Percentiles rank a stretch among this genome's conserved stretches.
Conservation (phyloP, 106 monocot species). For the Hemerocallis citrina region DNA sequence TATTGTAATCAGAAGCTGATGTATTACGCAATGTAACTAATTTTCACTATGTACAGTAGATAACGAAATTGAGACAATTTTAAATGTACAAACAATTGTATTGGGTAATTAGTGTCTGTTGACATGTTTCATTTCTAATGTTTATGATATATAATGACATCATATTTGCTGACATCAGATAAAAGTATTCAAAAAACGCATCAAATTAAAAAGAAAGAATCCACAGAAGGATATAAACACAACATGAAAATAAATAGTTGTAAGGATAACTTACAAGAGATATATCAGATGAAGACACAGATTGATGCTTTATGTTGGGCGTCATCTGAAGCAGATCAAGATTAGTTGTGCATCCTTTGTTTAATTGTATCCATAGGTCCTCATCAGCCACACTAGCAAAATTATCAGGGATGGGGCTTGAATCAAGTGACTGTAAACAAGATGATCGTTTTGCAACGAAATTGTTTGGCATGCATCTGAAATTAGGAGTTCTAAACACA, state of each 20-base stretch:
- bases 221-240: neutral
- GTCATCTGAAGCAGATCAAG: constrained; percentile 60
- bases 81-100: neutral
- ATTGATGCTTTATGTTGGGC: constrained; percentile 23
- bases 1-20: too few relatives aligned
- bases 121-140: neutral
- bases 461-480: constrained; percentile 20
- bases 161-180: neutral
- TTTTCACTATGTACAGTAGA: neutral
- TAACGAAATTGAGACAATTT: neutral
- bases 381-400: constrained; percentile 44
- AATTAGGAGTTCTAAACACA: constrained; percentile 42
- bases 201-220: neutral
- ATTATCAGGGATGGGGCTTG: constrained; percentile 56
- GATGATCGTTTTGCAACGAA: constrained; percentile 42
- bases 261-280: constrained; percentile 25
- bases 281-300: constrained; percentile 8
- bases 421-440: constrained; percentile 28
- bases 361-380: constrained; percentile 53
- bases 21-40: too few relatives aligned
- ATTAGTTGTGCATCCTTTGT: constrained; percentile 57
- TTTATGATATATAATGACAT: neutral
- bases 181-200: neutral
- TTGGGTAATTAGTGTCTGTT: neutral
- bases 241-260: neutral